Conservation (phyloP, 768 basidiomycete species). For the Grammothele lineata region DNA sequence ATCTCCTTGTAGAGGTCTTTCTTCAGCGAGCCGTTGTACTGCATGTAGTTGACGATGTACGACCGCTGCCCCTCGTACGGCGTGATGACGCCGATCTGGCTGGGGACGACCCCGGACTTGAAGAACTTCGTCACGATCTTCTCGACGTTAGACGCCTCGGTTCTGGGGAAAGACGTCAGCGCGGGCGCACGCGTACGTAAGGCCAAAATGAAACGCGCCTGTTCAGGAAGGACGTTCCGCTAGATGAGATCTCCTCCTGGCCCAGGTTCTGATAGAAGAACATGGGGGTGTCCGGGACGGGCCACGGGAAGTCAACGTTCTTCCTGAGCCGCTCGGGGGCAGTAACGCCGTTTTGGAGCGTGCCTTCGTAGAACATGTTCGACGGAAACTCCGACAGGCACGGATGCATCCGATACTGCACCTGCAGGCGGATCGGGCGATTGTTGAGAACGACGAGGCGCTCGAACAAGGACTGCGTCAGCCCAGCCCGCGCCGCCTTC, state of each 20-base stretch:
- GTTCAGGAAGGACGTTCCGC: slow-evolving; percentile 97
- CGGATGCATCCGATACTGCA: slow-evolving; percentile 99
- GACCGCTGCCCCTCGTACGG: slow-evolving; percentile 99
- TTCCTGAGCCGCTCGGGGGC: slow-evolving; percentile 96
- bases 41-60: slow-evolving; percentile 99
- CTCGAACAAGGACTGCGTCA: slow-evolving; percentile 97
- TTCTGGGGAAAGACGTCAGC: slow-evolving; percentile 45
- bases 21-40: slow-evolving; percentile 98
- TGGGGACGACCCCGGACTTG: slow-evolving; percentile 95
- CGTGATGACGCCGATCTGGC: slow-evolving; percentile 96
- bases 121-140: slow-evolving; percentile 99
- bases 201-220: slow-evolving; percentile 41
- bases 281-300: slow-evolving; percentile 95
- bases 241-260: slow-evolving; percentile 97
- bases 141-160: slow-evolving; percentile 98
- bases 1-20: slow-evolving; percentile 99
- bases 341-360: slow-evolving; percentile 97
- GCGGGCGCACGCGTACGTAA: slow-evolving; percentile 11
- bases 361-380: slow-evolving; percentile 99
- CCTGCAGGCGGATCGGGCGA: slow-evolving; percentile 95
- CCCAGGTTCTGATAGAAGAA: slow-evolving; percentile 99
- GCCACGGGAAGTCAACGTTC: slow-evolving; percentile 99
- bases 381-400: slow-evolving; percentile 99
- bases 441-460: slow-evolving; percentile 94
- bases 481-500: slow-evolving; percentile 97